A percentile compares a stretch with the other conserved stretches of the same genome.
phyloP scores from a whole-genome alignment of 2,329 filamentous ascomycete genomes.

The Arachnomyces sp. region DNA sequence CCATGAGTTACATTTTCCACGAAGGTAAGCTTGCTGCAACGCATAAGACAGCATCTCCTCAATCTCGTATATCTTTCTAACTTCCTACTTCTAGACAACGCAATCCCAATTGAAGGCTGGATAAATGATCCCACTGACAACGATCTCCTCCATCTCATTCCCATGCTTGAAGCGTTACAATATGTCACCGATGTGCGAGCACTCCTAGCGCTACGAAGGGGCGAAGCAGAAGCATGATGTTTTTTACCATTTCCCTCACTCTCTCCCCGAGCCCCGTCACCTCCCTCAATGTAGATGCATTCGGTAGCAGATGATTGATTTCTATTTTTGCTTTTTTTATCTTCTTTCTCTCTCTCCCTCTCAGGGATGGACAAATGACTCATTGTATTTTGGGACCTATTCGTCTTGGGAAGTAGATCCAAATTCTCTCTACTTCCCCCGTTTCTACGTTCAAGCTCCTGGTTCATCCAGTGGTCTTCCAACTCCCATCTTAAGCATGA shows the following conservation, averaged over 20 bases:
- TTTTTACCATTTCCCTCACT: background rate
- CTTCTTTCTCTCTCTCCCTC: too few species aligned
- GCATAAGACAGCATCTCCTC: slow-evolving; percentile 1
- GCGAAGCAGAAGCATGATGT: slow-evolving; percentile 49
- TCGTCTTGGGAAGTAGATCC: too few species aligned
- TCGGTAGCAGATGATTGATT: too few species aligned
- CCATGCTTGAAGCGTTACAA: slow-evolving; percentile 86
- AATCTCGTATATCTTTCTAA: slow-evolving; percentile 4
- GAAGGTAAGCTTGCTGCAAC: slow-evolving; percentile 66
- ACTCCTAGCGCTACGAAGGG: slow-evolving; percentile 77
- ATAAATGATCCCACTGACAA: slow-evolving; percentile 97
- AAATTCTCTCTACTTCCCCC: too few species aligned
- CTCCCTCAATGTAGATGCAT: too few species aligned
- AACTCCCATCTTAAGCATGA: too few species aligned
- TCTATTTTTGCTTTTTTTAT: too few species aligned
- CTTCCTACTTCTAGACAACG: slow-evolving; percentile 63
- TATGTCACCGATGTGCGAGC: slow-evolving; percentile 95
- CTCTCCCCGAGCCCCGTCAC: background rate
- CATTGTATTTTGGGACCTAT: too few species aligned
- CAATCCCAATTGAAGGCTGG: slow-evolving; percentile 98
- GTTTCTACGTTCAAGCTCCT: too few species aligned
- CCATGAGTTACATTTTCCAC: slow-evolving; percentile 96
- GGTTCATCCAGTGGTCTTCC: too few species aligned
- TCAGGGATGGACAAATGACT: too few species aligned
- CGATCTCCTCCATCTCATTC: slow-evolving; percentile 85